phyloP scores from a whole-genome alignment of 768 basidiomycete genomes.

The Pulveroboletus sp. region DNA sequence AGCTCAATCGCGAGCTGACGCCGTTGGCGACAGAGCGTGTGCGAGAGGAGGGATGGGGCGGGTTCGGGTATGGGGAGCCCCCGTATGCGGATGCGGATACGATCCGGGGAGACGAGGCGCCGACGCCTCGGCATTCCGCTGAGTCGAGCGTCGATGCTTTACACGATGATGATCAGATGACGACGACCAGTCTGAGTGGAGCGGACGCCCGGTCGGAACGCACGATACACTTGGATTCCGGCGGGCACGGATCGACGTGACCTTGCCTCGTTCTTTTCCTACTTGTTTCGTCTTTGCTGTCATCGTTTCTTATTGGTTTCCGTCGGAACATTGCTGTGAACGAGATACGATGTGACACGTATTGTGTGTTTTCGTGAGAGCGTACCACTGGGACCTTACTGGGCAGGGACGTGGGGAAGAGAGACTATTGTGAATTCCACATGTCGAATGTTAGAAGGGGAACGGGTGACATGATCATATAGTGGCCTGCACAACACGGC shows the following conservation, averaged over 20 bases:
- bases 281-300: not conserved
- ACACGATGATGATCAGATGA: slow-evolving; percentile 23
- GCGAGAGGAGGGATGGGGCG: slow-evolving; percentile 39
- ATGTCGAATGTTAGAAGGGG: too few species aligned
- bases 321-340: slow-evolving; percentile 6
- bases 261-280: slow-evolving; percentile 6
- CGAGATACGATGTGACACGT: slow-evolving; percentile 11
- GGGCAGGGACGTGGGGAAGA: too few species aligned
- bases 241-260: slow-evolving; percentile 13
- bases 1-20: too few species aligned
- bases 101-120: slow-evolving; percentile 36
- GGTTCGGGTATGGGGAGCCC: slow-evolving; percentile 39
- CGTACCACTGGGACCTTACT: too few species aligned
- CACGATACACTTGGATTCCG: slow-evolving; percentile 24
- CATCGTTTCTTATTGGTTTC: not conserved
- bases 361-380: too few species aligned
- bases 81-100: slow-evolving; percentile 32
- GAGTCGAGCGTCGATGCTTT: slow-evolving; percentile 20
- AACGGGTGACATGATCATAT: too few species aligned
- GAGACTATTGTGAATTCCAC: too few species aligned
- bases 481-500: too few species aligned
- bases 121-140: slow-evolving; percentile 45
- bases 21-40: too few species aligned
- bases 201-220: slow-evolving; percentile 25
- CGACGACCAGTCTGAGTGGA: slow-evolving; percentile 10